phyloP scores from a whole-genome alignment of 2,329 filamentous ascomycete species.

The Arthrocladium fulminans region DNA sequence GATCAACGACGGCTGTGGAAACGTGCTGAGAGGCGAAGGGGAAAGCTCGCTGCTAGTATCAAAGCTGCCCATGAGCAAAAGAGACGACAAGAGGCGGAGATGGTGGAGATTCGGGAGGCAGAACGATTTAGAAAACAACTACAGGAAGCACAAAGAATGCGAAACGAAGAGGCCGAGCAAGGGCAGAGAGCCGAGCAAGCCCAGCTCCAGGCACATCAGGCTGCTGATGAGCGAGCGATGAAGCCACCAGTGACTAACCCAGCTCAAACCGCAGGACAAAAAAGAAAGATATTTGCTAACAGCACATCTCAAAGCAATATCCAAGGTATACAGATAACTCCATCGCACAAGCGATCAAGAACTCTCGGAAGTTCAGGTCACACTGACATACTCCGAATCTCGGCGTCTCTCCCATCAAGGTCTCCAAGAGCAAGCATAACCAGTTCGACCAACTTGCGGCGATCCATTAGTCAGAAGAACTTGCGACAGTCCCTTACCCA shows the following conservation, averaged over 20 bases:
- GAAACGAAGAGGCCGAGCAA: conserved; percentile 9
- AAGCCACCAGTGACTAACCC: neutral
- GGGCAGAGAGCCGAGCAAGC: conserved; percentile 13
- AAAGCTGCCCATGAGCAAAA: conserved; percentile 18
- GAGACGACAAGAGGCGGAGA: conserved; percentile 17
- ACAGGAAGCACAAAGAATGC: conserved; percentile 9
- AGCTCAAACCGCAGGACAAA: conserved; percentile 17
- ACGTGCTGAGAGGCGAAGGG: conserved; percentile 29
- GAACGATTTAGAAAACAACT: conserved; percentile 16
- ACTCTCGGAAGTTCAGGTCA: conserved; percentile 15
- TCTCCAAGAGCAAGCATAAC: neutral
- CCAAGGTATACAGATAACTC: conserved; percentile 35
- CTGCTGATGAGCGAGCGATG: neutral
- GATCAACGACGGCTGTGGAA: conserved; percentile 29
- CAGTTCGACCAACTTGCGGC: conserved; percentile 2
- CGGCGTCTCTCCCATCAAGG: neutral
- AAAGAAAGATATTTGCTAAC: conserved; percentile 18
- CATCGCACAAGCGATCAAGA: conserved; percentile 45
- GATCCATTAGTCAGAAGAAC: conserved; percentile 17
- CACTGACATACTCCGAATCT: conserved; percentile 3
- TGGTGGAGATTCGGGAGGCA: conserved; percentile 19
- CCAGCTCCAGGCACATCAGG: conserved; percentile 1
- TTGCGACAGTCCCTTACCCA: conserved; percentile 17
- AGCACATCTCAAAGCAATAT: conserved; percentile 6
- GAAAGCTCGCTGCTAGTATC: conserved; percentile 23